Percentiles rank a stretch among this genome's conserved stretches.
phyloP scores from a whole-genome alignment of 208 protist species.

The Trypanosoma mega region DNA sequence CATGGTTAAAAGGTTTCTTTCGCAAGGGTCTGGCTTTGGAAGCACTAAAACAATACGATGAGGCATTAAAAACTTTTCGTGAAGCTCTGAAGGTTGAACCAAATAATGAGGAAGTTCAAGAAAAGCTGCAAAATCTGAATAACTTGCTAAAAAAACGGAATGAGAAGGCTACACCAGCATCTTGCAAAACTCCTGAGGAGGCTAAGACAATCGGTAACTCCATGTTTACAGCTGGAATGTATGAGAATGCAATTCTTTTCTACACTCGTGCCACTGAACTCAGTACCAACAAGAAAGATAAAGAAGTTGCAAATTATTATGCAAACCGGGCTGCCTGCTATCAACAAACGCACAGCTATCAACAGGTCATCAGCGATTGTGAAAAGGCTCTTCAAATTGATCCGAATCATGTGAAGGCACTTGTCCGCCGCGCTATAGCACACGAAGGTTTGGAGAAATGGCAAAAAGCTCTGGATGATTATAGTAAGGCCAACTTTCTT shows the following conservation, averaged over 20 bases:
- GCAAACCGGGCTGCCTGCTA: slow-evolving; percentile 90
- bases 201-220: slow-evolving; percentile 90
- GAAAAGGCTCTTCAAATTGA: slow-evolving; percentile 80
- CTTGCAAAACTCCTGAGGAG: slow-evolving; percentile 83
- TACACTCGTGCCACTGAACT: slow-evolving; percentile 92
- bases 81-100: slow-evolving; percentile 74
- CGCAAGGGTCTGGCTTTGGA: slow-evolving; percentile 83
- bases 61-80: slow-evolving; percentile 81
- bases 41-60: slow-evolving; percentile 65
- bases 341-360: slow-evolving; percentile 89
- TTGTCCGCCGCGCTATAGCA: slow-evolving; percentile 87
- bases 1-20: slow-evolving; percentile 92
- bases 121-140: slow-evolving; percentile 73
- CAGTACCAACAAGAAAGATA: slow-evolving; percentile 47
- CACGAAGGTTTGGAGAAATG: slow-evolving; percentile 92
- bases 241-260: slow-evolving; percentile 83
- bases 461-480: slow-evolving; percentile 88
- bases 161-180: slow-evolving; percentile 67
- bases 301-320: slow-evolving; percentile 84
- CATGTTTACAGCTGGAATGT: slow-evolving; percentile 86
- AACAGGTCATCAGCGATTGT: slow-evolving; percentile 85
- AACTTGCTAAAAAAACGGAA: slow-evolving; percentile 70
- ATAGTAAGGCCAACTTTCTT: slow-evolving; percentile 61
- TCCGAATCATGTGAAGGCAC: slow-evolving; percentile 80
- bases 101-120: slow-evolving; percentile 75